Conservation (phyloP, 495 filamentous ascomycete species). For the Podospora anserina region DNA sequence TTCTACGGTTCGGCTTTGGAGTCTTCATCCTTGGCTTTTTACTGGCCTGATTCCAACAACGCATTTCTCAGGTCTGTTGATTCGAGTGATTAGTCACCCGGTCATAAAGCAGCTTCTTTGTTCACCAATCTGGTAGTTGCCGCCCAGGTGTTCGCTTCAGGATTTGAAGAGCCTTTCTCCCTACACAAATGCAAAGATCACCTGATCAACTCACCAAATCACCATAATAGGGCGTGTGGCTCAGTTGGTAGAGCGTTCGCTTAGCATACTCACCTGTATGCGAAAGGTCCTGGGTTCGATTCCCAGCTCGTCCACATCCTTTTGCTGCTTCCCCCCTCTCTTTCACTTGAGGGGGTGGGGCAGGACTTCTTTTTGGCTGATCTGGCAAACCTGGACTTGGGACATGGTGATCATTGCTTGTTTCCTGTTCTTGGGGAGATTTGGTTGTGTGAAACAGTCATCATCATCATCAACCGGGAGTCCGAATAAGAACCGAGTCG, state of each 20-base stretch:
- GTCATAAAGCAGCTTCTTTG: too few relatives aligned
- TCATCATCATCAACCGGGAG: neutral
- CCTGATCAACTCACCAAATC: neutral
- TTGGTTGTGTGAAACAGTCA: neutral
- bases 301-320: conserved; percentile 24
- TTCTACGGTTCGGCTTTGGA: too few relatives aligned
- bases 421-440: neutral
- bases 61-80: too few relatives aligned
- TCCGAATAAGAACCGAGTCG: neutral
- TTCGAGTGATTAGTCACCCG: too few relatives aligned
- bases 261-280: conserved; percentile 20
- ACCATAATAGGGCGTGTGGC: conserved; percentile 22
- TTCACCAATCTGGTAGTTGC: too few relatives aligned
- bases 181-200: neutral
- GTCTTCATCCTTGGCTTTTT: too few relatives aligned
- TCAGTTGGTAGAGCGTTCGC: conserved; percentile 29
- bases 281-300: conserved; percentile 29
- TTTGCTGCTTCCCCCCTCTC: neutral
- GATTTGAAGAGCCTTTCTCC: neutral
- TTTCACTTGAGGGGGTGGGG: too few relatives aligned
- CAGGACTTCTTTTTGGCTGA: conserved; percentile 1
- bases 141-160: neutral
- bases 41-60: too few relatives aligned
- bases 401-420: neutral
- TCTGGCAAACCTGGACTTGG: too few relatives aligned